These are phyloP conservation scores for Aspergillus sp. DNA, from an alignment of 2,329 filamentous ascomycete genomes.

Conservation along the genomic window DNA sequence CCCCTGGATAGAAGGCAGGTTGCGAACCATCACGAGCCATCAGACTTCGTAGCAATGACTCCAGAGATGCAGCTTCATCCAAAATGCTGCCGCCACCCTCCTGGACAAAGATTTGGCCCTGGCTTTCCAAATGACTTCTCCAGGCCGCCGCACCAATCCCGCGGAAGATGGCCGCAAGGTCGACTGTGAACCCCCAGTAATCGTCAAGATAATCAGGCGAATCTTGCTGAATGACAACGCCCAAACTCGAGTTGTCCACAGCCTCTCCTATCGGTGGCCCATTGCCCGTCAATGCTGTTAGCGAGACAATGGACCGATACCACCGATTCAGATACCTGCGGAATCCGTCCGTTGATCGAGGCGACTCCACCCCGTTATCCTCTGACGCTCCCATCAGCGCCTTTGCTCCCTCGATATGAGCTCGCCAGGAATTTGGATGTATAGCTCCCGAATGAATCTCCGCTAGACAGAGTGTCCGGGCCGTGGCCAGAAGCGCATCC, in stretches of 20 bases:
- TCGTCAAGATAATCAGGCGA: constrained; percentile 36
- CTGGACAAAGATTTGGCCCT: constrained; percentile 8
- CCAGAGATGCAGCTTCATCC: constrained; percentile 27
- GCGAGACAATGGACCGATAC: constrained; percentile 39
- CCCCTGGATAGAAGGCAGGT: constrained; percentile 33
- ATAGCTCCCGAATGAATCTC: constrained; percentile 40
- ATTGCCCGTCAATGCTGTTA: constrained; percentile 36
- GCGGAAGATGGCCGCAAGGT: constrained; percentile 34
- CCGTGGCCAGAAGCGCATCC: constrained; percentile 36
- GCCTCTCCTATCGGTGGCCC: constrained; percentile 29
- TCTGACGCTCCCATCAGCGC: constrained; percentile 29
- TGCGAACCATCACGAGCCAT: constrained; percentile 26
- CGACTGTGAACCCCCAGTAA: constrained; percentile 39
- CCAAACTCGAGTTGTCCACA: constrained; percentile 11
- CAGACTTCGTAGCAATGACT: constrained; percentile 27
- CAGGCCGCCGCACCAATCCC: constrained; percentile 34
- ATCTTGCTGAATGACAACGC: constrained; percentile 7
- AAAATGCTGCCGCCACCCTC: constrained; percentile 17
- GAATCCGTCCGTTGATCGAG: constrained; percentile 25
- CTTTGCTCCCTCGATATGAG: constrained; percentile 39
- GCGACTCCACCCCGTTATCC: constrained; percentile 14
- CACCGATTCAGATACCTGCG: constrained; percentile 35
- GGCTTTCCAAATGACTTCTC: constrained; percentile 19
- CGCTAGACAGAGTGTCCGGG: constrained; percentile 38
- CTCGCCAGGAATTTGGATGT: constrained; percentile 37